Conservation (phyloP, 2,329 filamentous ascomycete species). For the Fragosphaeria purpurea region DNA sequence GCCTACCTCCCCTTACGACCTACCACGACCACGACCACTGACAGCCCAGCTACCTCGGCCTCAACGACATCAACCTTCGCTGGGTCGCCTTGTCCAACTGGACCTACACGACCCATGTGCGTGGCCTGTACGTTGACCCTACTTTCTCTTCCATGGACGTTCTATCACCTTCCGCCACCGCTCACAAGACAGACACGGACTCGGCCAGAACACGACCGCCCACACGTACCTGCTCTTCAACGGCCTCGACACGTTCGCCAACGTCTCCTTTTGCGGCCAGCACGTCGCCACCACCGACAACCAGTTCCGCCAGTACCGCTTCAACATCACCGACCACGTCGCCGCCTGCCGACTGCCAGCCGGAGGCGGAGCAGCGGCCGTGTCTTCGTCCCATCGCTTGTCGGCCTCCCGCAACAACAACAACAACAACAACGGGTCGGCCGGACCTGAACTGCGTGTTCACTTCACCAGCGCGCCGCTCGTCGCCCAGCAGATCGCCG, state of each 20-base stretch:
- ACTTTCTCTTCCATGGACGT: no score
- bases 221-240: slow-evolving; percentile 50
- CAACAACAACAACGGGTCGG: background rate
- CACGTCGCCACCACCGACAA: slow-evolving; percentile 48
- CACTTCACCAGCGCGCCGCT: slow-evolving; percentile 44
- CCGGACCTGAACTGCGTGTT: slow-evolving; percentile 31
- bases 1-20: background rate
- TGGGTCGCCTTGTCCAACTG: slow-evolving; percentile 51
- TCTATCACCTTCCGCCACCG: background rate
- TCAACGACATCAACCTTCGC: slow-evolving; percentile 50
- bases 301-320: slow-evolving; percentile 53
- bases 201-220: slow-evolving; percentile 18
- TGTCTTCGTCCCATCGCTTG: background rate
- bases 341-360: slow-evolving; percentile 22
- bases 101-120: slow-evolving; percentile 47
- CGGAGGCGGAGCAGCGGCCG: no score
- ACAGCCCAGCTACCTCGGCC: slow-evolving; percentile 42
- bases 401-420: background rate
- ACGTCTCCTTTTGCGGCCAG: slow-evolving; percentile 43
- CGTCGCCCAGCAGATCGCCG: slow-evolving; percentile 42
- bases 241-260: slow-evolving; percentile 51
- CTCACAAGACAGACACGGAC: slow-evolving; percentile 12
- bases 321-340: slow-evolving; percentile 41
- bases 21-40: slow-evolving; percentile 4
- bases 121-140: slow-evolving; percentile 24